phyloP scores from a whole-genome alignment of 768 basidiomycete species.

The Leccinum truebloodii region DNA sequence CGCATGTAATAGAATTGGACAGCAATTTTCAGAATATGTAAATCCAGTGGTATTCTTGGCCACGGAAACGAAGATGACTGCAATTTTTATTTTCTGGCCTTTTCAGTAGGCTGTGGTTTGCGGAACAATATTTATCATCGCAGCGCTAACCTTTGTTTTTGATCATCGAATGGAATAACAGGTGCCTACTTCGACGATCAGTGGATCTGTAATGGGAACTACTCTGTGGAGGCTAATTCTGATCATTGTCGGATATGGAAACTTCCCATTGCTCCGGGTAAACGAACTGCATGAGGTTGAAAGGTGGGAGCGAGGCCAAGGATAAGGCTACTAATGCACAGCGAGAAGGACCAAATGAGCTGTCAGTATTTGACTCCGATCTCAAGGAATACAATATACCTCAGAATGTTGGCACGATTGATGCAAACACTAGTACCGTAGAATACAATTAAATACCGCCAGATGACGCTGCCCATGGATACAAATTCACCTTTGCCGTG shows the following conservation, averaged over 20 bases:
- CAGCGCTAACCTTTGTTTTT: too few relatives aligned
- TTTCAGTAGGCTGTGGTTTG: neutral
- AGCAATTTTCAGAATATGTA: neutral
- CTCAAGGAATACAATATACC: neutral
- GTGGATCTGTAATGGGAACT: too few relatives aligned
- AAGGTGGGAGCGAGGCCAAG: neutral
- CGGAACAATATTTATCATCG: too few relatives aligned
- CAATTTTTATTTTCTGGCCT: neutral
- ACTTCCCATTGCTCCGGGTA: neutral
- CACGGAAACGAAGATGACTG: neutral
- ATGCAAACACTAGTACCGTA: neutral
- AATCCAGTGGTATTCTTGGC: neutral
- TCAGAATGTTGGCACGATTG: neutral
- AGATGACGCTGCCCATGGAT: neutral
- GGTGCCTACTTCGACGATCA: too few relatives aligned
- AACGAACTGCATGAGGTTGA: neutral
- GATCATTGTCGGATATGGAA: neutral
- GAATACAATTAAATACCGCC: too few relatives aligned
- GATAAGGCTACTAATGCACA: neutral
- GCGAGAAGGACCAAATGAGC: too few relatives aligned
- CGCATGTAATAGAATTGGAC: neutral
- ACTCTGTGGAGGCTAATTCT: too few relatives aligned
- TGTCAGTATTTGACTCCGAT: neutral
- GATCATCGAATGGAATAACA: too few relatives aligned
- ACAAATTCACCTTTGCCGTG: neutral